Evolutionary conservation across 2,329 filamentous ascomycete species (phyloP).

Genomic region (Geosmithia morbida): DNA sequence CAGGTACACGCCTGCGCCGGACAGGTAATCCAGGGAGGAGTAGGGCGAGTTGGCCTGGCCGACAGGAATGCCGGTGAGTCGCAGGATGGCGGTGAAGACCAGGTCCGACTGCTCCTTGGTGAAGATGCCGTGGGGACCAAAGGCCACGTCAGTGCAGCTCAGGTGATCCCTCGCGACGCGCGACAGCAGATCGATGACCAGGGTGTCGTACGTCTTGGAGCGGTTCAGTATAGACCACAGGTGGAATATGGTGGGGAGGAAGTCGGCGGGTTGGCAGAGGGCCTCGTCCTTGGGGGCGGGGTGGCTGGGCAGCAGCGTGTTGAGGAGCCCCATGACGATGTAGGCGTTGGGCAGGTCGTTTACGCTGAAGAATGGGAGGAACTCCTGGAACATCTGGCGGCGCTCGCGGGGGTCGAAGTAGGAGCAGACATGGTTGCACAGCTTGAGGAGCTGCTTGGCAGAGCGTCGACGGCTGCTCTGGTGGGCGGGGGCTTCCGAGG

Average conservation of each 20-base stretch:
- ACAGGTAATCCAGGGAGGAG: constrained; percentile 66
- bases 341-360: constrained; percentile 87
- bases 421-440: constrained; percentile 78
- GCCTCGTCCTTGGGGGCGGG: constrained; percentile 56
- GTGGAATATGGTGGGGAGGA: constrained; percentile 90
- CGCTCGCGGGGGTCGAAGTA: constrained; percentile 88
- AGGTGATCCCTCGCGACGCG: constrained; percentile 76
- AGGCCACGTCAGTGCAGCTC: constrained; percentile 58
- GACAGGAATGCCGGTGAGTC: constrained; percentile 88
- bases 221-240: constrained; percentile 88
- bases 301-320: constrained; percentile 74
- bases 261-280: constrained; percentile 74
- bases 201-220: constrained; percentile 74
- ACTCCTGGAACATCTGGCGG: constrained; percentile 65
- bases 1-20: constrained; percentile 72
- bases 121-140: constrained; percentile 80
- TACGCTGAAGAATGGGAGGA: constrained; percentile 79
- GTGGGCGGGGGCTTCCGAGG: constrained; percentile 61
- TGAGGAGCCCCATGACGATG: constrained; percentile 79
- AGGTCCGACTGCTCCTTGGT: constrained; percentile 82
- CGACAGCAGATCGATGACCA: constrained; percentile 82
- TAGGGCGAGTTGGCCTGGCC: constrained; percentile 93
- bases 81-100: constrained; percentile 81
- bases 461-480: constrained; percentile 39
- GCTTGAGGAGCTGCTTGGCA: constrained; percentile 60